A percentile compares a stretch with the other conserved stretches of the same genome.
Evolutionary conservation across 805 yeast genomes (phyloP).

Genomic region (Myxozyma udenii): DNA sequence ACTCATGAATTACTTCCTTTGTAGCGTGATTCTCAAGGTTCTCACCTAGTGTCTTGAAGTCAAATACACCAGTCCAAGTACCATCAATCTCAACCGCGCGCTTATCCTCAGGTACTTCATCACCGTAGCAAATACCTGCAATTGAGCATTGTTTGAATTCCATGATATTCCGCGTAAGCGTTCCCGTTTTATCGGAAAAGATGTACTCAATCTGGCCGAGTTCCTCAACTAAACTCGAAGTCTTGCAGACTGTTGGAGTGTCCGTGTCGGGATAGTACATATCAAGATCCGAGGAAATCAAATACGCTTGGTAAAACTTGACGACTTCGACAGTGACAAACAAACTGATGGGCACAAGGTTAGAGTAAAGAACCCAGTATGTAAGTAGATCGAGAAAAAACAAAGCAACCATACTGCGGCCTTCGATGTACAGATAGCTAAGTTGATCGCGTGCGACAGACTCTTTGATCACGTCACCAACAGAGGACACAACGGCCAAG

Average conservation of each 20-base stretch:
- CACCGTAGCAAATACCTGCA: slow-evolving; percentile 86
- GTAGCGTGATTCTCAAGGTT: slow-evolving; percentile 25
- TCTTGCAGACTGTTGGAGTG: slow-evolving; percentile 91
- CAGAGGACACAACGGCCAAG: slow-evolving; percentile 72
- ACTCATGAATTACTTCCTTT: slow-evolving; percentile 56
- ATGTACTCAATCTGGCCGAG: slow-evolving; percentile 95
- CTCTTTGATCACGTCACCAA: slow-evolving; percentile 76
- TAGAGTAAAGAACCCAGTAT: slow-evolving; percentile 93
- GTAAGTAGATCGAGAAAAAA: slow-evolving; percentile 88
- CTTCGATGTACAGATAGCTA: slow-evolving; percentile 64
- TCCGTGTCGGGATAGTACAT: slow-evolving; percentile 84
- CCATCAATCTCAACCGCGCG: slow-evolving; percentile 72
- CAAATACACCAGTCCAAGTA: slow-evolving; percentile 72
- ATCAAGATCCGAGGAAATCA: slow-evolving; percentile 92
- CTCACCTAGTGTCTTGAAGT: slow-evolving; percentile 56
- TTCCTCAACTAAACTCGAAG: slow-evolving; percentile 94
- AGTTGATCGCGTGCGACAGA: slow-evolving; percentile 40
- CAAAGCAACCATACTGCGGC: slow-evolving; percentile 61
- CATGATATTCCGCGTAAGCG: slow-evolving; percentile 93
- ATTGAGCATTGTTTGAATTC: slow-evolving; percentile 91
- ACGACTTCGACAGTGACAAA: slow-evolving; percentile 95
- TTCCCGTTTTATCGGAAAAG: slow-evolving; percentile 96
- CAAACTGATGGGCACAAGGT: slow-evolving; percentile 90
- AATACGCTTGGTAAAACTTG: slow-evolving; percentile 89
- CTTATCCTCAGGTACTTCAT: slow-evolving; percentile 86